Base-by-base conservation (phyloP, 75 land plant genomes). In the Picea sitchensis region DNA sequence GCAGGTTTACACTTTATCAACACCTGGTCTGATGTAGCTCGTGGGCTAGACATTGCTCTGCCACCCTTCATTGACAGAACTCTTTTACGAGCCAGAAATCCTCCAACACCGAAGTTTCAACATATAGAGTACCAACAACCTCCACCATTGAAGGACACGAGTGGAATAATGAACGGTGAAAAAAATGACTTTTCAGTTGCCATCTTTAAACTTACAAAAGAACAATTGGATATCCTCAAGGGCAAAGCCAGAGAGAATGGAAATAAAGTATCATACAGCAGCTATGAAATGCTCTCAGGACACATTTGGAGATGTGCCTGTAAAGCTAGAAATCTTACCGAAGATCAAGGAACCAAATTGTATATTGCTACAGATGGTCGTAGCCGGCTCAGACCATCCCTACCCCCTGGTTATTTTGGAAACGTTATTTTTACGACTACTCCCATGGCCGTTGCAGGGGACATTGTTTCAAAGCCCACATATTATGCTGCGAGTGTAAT, bases 121-220 rank as follows among this genome's bases (percentile, higher is more conserved):
- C 98, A 95, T 82, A 67, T 91, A 30, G 98, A 95, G 79, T 95
- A 93, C 76, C 91, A 89, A 38, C 88, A 87, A 2, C 84, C 93
- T 20, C 97, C 95, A 2, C 23, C 82, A 17, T 31, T 93, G 79
- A 78, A 81, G 61, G 17, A 68, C 54, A 47, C 71, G 17, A 51
- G 12, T 2, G 69, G 51, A 2, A 14, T 59, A 58, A 18, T 30
- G 5, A 80, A 38, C 31, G 51, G 60, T 26, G 36, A 61, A 2
- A 77, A 60, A 32, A 82, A 74, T 15, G 60, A 44, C 14, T 47
- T 78, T 36, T 64, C 80, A 7, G 90, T 81, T 65, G 76, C 82
- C 57, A 84, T 90, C 7, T 88, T 91, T 73, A 84, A 79, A 58
- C 32, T 91, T 64, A 86, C 85, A 18, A 77, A 77, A 47, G 81